A percentile compares a stretch with the other conserved stretches of the same genome.
phyloP scores from a whole-genome alignment of 768 basidiomycete genomes.

The Fibroporia radiculosa region DNA sequence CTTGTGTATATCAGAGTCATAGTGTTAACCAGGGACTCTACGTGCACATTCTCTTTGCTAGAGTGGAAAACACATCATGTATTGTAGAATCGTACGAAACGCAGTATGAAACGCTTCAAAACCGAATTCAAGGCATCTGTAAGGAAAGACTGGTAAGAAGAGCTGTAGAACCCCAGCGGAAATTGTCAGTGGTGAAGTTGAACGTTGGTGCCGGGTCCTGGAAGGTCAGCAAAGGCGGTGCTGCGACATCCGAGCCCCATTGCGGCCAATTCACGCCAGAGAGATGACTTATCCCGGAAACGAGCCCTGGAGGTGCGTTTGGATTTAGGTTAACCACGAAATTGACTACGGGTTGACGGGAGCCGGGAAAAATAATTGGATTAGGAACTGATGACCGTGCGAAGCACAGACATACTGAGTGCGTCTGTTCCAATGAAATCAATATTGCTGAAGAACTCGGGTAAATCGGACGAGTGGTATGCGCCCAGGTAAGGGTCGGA shows the following conservation, averaged over 20 bases:
- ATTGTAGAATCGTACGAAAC: too few relatives aligned
- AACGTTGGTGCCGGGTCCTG: background rate
- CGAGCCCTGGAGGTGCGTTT: constrained; percentile 23
- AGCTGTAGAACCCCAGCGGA: background rate
- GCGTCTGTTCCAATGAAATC: background rate
- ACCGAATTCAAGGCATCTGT: constrained; percentile 1
- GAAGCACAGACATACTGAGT: constrained; percentile 23
- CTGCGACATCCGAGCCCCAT: background rate
- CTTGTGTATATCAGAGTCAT: too few relatives aligned
- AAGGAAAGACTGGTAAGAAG: constrained; percentile 1
- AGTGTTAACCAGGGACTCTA: too few relatives aligned
- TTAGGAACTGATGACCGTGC: constrained; percentile 6
- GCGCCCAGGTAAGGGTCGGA: background rate
- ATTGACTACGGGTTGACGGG: constrained; percentile 23
- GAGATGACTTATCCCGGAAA: background rate
- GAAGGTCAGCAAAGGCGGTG: constrained; percentile 1
- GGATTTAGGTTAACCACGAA: constrained; percentile 37
- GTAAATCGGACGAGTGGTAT: background rate
- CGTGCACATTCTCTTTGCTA: too few relatives aligned
- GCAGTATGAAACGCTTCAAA: too few relatives aligned
- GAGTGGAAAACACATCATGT: too few relatives aligned
- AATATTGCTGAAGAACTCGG: constrained; percentile 2
- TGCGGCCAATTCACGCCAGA: background rate
- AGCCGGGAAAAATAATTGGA: background rate
- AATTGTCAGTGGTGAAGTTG: background rate